These are phyloP conservation scores for Hylodesmum podocarpum DNA, from an alignment of 306 rosid species.

Conservation along the genomic window DNA sequence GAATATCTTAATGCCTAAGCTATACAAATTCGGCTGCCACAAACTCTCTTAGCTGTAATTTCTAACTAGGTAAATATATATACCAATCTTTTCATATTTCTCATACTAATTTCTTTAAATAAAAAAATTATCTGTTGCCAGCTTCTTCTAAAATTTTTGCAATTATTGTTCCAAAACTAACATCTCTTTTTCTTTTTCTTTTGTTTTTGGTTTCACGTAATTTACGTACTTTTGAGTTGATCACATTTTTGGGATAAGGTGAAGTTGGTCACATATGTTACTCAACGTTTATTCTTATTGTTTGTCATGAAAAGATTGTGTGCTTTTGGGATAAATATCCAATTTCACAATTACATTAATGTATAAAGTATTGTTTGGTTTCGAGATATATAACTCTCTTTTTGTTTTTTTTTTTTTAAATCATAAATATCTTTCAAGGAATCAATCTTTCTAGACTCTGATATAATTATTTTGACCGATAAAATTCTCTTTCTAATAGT, in stretches of 20 bases:
- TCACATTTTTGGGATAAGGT: constrained; percentile 15
- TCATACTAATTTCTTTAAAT: not conserved
- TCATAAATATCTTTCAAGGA: too few relatives aligned
- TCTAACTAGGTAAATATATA: not conserved
- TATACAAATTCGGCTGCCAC: not conserved
- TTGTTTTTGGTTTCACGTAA: constrained; percentile 23
- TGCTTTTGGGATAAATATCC: constrained; percentile 22
- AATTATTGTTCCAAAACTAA: not conserved
- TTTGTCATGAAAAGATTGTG: constrained; percentile 12
- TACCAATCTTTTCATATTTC: not conserved
- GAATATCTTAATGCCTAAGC: constrained; percentile 28
- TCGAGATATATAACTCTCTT: not conserved
- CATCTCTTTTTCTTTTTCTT: not conserved
- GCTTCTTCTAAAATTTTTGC: constrained; percentile 20
- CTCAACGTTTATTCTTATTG: constrained; percentile 5
- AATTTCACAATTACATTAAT: not conserved
- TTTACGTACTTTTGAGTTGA: constrained; percentile 25
- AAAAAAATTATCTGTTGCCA: not conserved
- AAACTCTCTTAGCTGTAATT: not conserved
- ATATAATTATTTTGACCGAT: too few relatives aligned
- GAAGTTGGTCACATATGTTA: not conserved
- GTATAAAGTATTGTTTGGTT: not conserved
- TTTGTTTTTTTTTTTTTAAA: not conserved
- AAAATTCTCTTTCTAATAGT: too few relatives aligned
- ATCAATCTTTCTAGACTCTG: too few relatives aligned